Percentiles rank a stretch among this genome's conserved stretches.
Evolutionary conservation across 164 flowering plant species (phyloP).

Genomic region (Tinospora cordifolia): DNA sequence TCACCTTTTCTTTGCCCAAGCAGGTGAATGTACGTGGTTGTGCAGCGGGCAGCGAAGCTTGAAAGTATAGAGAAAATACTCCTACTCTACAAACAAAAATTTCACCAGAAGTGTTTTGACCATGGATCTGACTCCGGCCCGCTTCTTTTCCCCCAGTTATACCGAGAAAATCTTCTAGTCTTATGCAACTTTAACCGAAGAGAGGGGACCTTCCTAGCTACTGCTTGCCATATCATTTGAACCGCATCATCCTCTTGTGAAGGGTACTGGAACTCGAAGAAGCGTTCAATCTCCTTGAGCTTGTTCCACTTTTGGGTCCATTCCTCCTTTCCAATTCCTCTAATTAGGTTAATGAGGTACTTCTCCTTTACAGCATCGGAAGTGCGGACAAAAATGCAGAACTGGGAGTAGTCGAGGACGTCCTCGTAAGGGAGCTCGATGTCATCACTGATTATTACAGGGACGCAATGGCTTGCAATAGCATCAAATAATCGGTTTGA

Average conservation of each 20-base stretch:
- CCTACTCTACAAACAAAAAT: neutral
- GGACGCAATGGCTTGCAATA: slow-evolving; percentile 84
- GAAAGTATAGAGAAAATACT: too few species aligned
- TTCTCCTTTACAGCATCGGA: slow-evolving; percentile 59
- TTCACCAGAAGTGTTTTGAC: slow-evolving; percentile 12
- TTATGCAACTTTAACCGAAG: slow-evolving; percentile 40
- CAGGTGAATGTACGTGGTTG: neutral
- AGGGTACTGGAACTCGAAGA: slow-evolving; percentile 61
- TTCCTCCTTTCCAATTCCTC: slow-evolving; percentile 45
- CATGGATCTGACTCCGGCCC: slow-evolving; percentile 8
- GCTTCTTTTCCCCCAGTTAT: neutral
- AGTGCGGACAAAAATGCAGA: slow-evolving; percentile 65
- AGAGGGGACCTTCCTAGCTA: slow-evolving; percentile 51
- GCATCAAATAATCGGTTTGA: slow-evolving; percentile 88
- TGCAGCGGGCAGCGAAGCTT: too few species aligned
- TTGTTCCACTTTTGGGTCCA: slow-evolving; percentile 68
- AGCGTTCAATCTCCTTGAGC: slow-evolving; percentile 49
- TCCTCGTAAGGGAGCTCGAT: slow-evolving; percentile 92
- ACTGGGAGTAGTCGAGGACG: slow-evolving; percentile 68
- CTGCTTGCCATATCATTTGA: slow-evolving; percentile 86
- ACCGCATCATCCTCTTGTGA: slow-evolving; percentile 65
- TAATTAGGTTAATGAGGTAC: slow-evolving; percentile 48
- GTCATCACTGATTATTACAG: slow-evolving; percentile 78
- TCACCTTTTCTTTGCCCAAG: neutral
- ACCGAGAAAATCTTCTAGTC: slow-evolving; percentile 31